Percentiles rank a stretch among this genome's conserved stretches.
These are phyloP conservation scores for Gossypium davidsonii DNA, from an alignment of 441 rosid genomes.

Conservation along the genomic window DNA sequence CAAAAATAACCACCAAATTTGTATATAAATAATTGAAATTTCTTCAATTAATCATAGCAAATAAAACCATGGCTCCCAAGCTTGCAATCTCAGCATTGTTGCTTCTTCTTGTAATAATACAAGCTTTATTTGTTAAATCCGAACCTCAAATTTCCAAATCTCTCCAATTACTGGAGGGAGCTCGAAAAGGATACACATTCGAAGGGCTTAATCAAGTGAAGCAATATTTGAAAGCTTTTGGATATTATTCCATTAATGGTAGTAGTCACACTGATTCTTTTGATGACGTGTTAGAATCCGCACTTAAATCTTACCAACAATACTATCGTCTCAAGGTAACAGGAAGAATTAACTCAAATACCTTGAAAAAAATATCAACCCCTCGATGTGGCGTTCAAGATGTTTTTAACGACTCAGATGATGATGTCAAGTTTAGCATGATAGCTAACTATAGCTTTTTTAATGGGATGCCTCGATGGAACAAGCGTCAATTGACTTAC, in stretches of 20 bases:
- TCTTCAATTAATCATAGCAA: background rate
- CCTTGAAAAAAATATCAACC: background rate
- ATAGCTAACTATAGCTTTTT: constrained; percentile 18
- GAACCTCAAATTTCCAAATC: background rate
- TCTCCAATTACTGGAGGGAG: background rate
- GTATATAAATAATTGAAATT: background rate
- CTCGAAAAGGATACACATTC: background rate
- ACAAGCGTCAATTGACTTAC: constrained; percentile 16
- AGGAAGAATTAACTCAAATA: background rate
- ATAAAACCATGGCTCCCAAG: background rate
- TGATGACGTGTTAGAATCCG: background rate
- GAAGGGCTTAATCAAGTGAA: background rate
- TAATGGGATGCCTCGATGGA: constrained; percentile 12
- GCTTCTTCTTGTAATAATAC: background rate
- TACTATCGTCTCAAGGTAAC: background rate
- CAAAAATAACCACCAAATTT: background rate
- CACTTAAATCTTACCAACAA: background rate
- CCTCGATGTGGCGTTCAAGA: constrained; percentile 7
- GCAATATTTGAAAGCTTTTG: background rate
- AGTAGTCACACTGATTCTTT: background rate
- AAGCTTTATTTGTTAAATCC: background rate
- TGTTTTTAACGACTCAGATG: background rate
- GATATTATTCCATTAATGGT: background rate
- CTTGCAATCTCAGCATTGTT: background rate
- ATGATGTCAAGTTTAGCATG: background rate